Evolutionary conservation across 331 rosid genomes (phyloP), one percentile per base, ranked within the genome.

Genomic region (Pyrus hybrid): DNA sequence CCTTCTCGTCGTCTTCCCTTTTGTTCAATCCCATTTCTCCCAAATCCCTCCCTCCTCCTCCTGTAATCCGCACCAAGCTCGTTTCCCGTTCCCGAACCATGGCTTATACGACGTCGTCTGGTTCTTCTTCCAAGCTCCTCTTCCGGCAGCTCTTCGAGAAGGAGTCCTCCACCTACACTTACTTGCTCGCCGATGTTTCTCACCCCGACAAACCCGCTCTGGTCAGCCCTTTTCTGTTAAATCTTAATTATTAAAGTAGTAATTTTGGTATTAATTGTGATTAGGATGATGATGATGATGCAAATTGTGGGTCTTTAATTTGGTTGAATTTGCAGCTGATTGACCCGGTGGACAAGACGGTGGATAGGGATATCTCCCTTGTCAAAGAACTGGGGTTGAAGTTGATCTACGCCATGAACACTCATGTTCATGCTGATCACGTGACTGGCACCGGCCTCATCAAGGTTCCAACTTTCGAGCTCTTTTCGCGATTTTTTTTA

Each of bases 391-490:
- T 91, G 72, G 98, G 98, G 4, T 57, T 95, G 83, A 88, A 84
- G 80, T 88, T 92, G 58, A 81, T 92, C 32, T 92, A 86, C 65
- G 99, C 97, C 75, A 56, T 91, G 87, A 95, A 95, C 85, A 95
- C 99, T 25, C 99, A 92, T 83, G 97, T 95, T 49, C 99, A 95
- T 73, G 98, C 99, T 21, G 99, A 95, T 80, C 99, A 95, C 87
- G 89, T 95, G 16, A 95, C 98, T 45, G 99, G 99, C 13, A 89
- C 91, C 71, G 99, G 98, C 62, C 91, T 89, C 21, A 80, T 95
- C 18, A 95, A 95, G 99, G 98, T 95, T 53, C 74, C 74, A 28
- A 67, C 45, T 51, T 70, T 45, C 77, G 77, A 29, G 66, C 45
- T 74, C 43, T 4, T 20, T 16, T 23, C 29, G 16, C n/a, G 10